Percentiles rank a stretch among this genome's conserved stretches.
Conservation (phyloP, 108 stramenopile genomes). For the Nitzschia putrida region DNA sequence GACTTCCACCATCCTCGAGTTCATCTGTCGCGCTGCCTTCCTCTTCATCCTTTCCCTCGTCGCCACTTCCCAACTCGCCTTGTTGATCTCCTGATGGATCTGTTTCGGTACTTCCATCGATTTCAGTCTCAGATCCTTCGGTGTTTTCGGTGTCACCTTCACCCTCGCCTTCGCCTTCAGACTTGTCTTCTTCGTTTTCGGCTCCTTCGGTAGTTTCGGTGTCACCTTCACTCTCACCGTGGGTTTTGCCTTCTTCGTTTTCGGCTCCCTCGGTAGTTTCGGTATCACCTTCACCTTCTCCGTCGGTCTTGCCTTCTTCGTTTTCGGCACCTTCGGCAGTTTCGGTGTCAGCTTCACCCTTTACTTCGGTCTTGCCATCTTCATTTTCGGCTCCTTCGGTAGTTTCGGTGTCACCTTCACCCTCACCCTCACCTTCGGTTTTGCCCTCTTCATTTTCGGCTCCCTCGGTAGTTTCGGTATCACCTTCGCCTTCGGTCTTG, state of each 20-base stretch:
- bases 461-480: not conserved
- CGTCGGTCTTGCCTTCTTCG: constrained; percentile 4
- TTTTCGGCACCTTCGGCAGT: not conserved
- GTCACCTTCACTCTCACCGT: constrained; percentile 2
- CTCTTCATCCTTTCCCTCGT: not conserved
- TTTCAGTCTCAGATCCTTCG: not conserved
- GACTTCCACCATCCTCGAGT: not conserved
- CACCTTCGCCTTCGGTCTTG: not conserved
- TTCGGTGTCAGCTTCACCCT: not conserved
- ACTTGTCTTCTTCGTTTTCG: not conserved
- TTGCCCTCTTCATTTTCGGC: not conserved
- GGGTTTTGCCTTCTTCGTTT: not conserved
- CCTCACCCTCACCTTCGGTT: not conserved
- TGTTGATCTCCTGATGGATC: not conserved
- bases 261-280: too few relatives aligned
- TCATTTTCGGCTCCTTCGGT: not conserved
- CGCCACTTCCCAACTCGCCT: not conserved
- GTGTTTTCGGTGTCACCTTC: not conserved
- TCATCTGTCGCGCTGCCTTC: not conserved
- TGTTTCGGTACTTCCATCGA: not conserved
- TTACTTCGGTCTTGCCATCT: not conserved
- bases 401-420: not conserved
- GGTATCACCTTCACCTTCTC: too few relatives aligned
- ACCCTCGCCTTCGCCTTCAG: not conserved
- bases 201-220: not conserved